Evolutionary conservation across 768 basidiomycete genomes (phyloP), one percentile per base, ranked within the genome.

Genomic region (Boletus rubescentipes): DNA sequence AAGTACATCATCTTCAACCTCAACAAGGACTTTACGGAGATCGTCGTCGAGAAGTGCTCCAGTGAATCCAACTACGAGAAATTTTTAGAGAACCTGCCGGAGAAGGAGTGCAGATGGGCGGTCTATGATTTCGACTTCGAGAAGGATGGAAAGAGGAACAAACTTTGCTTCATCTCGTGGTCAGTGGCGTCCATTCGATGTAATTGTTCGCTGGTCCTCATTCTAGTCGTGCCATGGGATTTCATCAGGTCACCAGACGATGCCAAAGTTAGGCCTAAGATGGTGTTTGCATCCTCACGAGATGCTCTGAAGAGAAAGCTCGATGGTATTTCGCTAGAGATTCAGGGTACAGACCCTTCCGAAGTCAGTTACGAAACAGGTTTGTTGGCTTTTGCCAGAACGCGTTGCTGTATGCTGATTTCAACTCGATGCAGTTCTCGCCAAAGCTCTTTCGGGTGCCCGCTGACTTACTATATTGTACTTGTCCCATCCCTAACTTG

Each of bases 241-340:
- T 34, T 31, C n/a, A 38, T 26, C 65, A 98, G 96, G 96, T 79
- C 86, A 16, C 95, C 97, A 56, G 94, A 97, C 64, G 70, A 67
- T 20, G 86, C 93, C 40, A 89, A 84, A 77, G 78, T 96, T 71
- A 94, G 86, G 76, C 73, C 80, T 67, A 98, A 95, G 87, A 98
- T 98, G 95, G 67, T 97, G 62, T 89, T 82, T 72, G 89, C 96
- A n/a, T 86, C 92, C 21, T 98, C 96, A 47, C 89, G 86, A 68
- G 90, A 93, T 14, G 88, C 87, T 6, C 73, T 99, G 51, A 82
- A 83, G 66, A 81, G 80, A 54, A 65, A 78, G 30, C 81, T 98
- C 20, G 82, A 81, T n/a, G 96, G 95, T 40, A 81, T 97, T 65
- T 76, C 81, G 2, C 58, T 81, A 45, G 94, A 98, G 73, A 80